These are phyloP conservation scores for Suhomyces xylopsoci DNA, from an alignment of 805 yeast species.

Conservation along the genomic window DNA sequence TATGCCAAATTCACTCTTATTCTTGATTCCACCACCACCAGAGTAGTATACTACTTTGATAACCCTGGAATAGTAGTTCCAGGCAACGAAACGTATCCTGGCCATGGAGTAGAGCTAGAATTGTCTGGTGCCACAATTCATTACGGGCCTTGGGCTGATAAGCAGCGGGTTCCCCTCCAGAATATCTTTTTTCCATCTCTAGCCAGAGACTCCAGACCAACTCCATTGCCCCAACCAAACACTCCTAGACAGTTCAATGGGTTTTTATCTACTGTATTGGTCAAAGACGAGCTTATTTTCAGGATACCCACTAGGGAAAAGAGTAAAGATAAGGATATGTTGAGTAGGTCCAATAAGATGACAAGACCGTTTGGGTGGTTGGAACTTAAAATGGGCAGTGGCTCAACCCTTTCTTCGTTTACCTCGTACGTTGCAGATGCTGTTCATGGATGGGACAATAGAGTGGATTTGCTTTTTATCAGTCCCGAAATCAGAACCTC, in stretches of 20 bases:
- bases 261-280: slow-evolving; percentile 51
- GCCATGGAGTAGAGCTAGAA: slow-evolving; percentile 55
- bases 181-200: slow-evolving; percentile 64
- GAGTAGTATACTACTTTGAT: slow-evolving; percentile 67
- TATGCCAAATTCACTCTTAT: slow-evolving; percentile 79
- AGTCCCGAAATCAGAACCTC: slow-evolving; percentile 71
- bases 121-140: slow-evolving; percentile 62
- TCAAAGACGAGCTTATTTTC: slow-evolving; percentile 63
- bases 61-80: slow-evolving; percentile 50
- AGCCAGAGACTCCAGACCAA: slow-evolving; percentile 51
- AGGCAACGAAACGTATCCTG: slow-evolving; percentile 18
- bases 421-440: slow-evolving; percentile 52
- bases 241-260: slow-evolving; percentile 52
- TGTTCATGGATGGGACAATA: slow-evolving; percentile 54
- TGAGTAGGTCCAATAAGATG: slow-evolving; percentile 14
- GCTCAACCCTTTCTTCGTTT: slow-evolving; percentile 46
- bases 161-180: slow-evolving; percentile 69
- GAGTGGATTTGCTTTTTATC: slow-evolving; percentile 42
- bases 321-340: slow-evolving; percentile 59
- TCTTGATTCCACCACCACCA: slow-evolving; percentile 54
- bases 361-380: slow-evolving; percentile 88
- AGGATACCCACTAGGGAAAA: slow-evolving; percentile 82
- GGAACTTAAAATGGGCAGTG: slow-evolving; percentile 60
- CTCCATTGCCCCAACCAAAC: slow-evolving; percentile 42
- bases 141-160: slow-evolving; percentile 96